A percentile compares a stretch with the other conserved stretches of the same genome.
phyloP scores from a whole-genome alignment of 495 filamentous ascomycete genomes.

The Hypomontagnella submonticulosa region DNA sequence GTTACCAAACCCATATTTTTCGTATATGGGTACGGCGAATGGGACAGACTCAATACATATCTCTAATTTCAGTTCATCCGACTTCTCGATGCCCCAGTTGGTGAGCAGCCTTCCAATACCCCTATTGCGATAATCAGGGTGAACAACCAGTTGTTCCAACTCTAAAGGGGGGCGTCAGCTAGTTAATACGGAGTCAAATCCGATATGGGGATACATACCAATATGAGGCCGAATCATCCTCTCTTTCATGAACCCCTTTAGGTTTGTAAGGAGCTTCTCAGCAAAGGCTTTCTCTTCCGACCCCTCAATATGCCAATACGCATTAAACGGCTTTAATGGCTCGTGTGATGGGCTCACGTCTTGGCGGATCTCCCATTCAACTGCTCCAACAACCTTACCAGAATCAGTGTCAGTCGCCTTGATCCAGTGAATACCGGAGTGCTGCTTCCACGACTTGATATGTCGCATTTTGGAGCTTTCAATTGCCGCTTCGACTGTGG shows the following conservation, averaged over 20 bases:
- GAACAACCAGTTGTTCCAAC: slow-evolving; percentile 46
- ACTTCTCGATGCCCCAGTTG: slow-evolving; percentile 54
- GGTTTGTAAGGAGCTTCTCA: slow-evolving; percentile 28
- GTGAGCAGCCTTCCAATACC: slow-evolving; percentile 51
- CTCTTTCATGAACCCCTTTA: slow-evolving; percentile 44
- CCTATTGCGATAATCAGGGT: slow-evolving; percentile 47
- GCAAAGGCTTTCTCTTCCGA: slow-evolving; percentile 35
- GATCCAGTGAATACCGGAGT: slow-evolving; percentile 45
- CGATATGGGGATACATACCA: no score
- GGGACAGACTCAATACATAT: slow-evolving; percentile 54
- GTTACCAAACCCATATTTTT: slow-evolving; percentile 49
- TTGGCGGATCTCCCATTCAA: slow-evolving; percentile 50
- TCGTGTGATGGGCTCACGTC: slow-evolving; percentile 42
- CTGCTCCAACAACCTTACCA: slow-evolving; percentile 47
- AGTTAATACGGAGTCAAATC: not conserved
- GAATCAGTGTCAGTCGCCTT: slow-evolving; percentile 54
- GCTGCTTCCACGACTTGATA: slow-evolving; percentile 36
- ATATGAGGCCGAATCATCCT: slow-evolving; percentile 48
- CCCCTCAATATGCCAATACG: slow-evolving; percentile 51
- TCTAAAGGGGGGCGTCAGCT: slow-evolving; percentile 44
- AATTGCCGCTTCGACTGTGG: slow-evolving; percentile 14
- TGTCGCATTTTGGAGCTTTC: slow-evolving; percentile 10
- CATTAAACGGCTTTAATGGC: slow-evolving; percentile 31
- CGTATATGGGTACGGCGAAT: slow-evolving; percentile 51
- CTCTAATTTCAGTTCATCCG: slow-evolving; percentile 52